Conservation (phyloP, 2,329 filamentous ascomycete species). For the Nigrograna mackinnonii region DNA sequence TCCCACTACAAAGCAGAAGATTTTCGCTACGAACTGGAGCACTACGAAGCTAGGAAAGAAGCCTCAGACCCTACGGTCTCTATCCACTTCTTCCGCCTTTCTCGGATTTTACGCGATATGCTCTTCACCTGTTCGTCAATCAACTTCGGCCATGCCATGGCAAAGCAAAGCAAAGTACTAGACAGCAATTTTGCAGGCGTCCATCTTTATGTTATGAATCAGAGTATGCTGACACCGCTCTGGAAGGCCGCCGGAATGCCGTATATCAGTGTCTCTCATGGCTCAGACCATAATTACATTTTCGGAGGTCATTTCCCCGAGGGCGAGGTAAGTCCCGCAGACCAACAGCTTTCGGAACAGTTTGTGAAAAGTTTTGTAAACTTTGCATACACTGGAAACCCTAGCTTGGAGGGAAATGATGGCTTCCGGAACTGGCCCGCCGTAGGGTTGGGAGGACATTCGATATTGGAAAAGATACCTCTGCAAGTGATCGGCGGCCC, state of each 20-base stretch:
- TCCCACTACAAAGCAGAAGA: constrained; percentile 4
- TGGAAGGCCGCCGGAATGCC: constrained; percentile 13
- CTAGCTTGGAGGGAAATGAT: too few relatives aligned
- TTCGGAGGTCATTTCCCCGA: constrained; percentile 14
- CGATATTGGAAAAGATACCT: too few relatives aligned
- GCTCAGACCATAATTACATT: constrained; percentile 14
- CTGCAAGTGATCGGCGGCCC: too few relatives aligned
- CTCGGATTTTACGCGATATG: constrained; percentile 12
- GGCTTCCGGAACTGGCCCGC: too few relatives aligned
- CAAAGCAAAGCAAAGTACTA: not conserved
- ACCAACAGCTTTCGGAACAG: constrained; percentile 9
- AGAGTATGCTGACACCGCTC: constrained; percentile 13
- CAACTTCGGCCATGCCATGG: constrained; percentile 11
- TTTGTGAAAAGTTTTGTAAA: too few relatives aligned
- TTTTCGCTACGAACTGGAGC: too few relatives aligned
- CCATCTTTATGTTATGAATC: constrained; percentile 12
- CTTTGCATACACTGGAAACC: too few relatives aligned
- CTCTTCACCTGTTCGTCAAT: constrained; percentile 18
- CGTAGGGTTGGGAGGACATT: too few relatives aligned
- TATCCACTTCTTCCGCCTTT: constrained; percentile 13
- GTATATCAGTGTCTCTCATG: constrained; percentile 10
- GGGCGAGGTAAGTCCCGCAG: constrained; percentile 4
- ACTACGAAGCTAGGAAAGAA: too few relatives aligned
- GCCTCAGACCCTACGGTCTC: constrained; percentile 7
- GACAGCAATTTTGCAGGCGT: constrained; percentile 2